A percentile compares a stretch with the other conserved stretches of the same genome.
Evolutionary conservation across 179 eudicot genomes (phyloP).

Genomic region (Drosera spatulata): DNA sequence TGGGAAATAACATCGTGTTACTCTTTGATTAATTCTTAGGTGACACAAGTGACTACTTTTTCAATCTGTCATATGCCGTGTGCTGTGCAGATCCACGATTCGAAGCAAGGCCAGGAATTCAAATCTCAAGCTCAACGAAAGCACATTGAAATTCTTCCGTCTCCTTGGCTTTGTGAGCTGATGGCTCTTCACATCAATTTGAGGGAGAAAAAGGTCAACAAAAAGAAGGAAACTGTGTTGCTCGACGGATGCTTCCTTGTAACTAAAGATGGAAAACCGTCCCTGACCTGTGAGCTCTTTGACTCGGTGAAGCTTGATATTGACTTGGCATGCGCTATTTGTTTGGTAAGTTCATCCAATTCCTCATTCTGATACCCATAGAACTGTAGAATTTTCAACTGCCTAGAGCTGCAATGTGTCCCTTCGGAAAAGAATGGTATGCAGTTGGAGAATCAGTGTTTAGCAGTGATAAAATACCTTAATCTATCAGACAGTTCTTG

Average conservation of each 20-base stretch:
- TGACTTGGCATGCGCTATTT: constrained; percentile 65
- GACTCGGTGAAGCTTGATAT: constrained; percentile 56
- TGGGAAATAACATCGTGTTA: too few relatives aligned
- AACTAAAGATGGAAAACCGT: constrained; percentile 39
- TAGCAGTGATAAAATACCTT: too few relatives aligned
- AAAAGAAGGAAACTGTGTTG: constrained; percentile 18
- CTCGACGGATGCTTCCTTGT: constrained; percentile 45
- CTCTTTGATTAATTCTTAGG: too few relatives aligned
- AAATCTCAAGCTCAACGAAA: constrained; percentile 51
- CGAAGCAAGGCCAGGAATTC: constrained; percentile 71
- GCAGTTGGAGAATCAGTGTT: too few relatives aligned
- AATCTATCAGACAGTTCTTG: too few relatives aligned
- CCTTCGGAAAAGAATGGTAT: too few relatives aligned
- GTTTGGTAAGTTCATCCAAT: constrained; percentile 46
- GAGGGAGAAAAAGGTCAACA: constrained; percentile 24
- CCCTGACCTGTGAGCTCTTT: constrained; percentile 50
- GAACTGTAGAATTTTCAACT: too few relatives aligned
- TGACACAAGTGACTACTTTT: too few relatives aligned
- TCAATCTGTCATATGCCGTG: too few relatives aligned
- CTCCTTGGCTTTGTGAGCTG: constrained; percentile 84
- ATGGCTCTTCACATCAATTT: constrained; percentile 68
- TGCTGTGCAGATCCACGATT: constrained; percentile 42
- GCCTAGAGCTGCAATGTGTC: too few relatives aligned
- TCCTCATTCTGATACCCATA: background rate
- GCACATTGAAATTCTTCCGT: constrained; percentile 70